Evolutionary conservation across 2,329 filamentous ascomycete species (phyloP).

Genomic region (Laburnicola sp.): DNA sequence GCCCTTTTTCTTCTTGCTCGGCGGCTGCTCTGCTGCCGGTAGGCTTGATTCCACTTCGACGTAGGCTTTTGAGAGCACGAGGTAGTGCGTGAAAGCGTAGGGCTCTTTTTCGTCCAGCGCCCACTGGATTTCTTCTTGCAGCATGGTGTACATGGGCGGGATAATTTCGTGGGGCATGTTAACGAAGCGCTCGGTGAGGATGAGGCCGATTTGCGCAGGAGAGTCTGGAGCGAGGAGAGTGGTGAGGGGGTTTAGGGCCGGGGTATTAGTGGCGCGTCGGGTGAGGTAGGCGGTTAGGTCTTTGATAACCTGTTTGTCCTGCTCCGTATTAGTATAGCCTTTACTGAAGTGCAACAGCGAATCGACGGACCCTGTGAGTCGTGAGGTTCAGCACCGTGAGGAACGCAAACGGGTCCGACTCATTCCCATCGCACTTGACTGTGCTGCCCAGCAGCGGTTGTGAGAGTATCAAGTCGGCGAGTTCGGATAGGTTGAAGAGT

Average conservation of each 20-base stretch:
- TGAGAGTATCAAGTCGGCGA: slow-evolving; percentile 82
- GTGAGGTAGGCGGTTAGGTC: slow-evolving; percentile 72
- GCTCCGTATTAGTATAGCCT: slow-evolving; percentile 3
- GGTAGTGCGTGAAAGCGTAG: slow-evolving; percentile 90
- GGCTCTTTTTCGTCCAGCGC: slow-evolving; percentile 89
- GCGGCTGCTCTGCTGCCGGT: slow-evolving; percentile 53
- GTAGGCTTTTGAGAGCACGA: slow-evolving; percentile 91
- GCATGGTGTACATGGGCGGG: slow-evolving; percentile 92
- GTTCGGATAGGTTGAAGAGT: slow-evolving; percentile 82
- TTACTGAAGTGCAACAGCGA: not conserved
- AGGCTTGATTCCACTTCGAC: slow-evolving; percentile 81
- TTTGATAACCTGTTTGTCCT: slow-evolving; percentile 71
- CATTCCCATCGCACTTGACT: slow-evolving; percentile 95
- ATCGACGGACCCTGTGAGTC: slow-evolving; percentile 63
- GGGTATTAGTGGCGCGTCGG: slow-evolving; percentile 56
- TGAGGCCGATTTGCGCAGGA: slow-evolving; percentile 69
- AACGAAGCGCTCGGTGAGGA: slow-evolving; percentile 91
- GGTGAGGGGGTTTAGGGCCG: slow-evolving; percentile 56
- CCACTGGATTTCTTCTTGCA: slow-evolving; percentile 85
- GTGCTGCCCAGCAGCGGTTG: slow-evolving; percentile 90
- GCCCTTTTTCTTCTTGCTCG: slow-evolving; percentile 52
- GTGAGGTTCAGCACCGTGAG: slow-evolving; percentile 83
- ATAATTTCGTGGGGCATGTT: slow-evolving; percentile 95
- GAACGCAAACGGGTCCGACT: slow-evolving; percentile 89
- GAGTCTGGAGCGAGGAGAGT: slow-evolving; percentile 43